Base-by-base conservation (phyloP, 768 basidiomycete species). In the Termitomyces sp. region DNA sequence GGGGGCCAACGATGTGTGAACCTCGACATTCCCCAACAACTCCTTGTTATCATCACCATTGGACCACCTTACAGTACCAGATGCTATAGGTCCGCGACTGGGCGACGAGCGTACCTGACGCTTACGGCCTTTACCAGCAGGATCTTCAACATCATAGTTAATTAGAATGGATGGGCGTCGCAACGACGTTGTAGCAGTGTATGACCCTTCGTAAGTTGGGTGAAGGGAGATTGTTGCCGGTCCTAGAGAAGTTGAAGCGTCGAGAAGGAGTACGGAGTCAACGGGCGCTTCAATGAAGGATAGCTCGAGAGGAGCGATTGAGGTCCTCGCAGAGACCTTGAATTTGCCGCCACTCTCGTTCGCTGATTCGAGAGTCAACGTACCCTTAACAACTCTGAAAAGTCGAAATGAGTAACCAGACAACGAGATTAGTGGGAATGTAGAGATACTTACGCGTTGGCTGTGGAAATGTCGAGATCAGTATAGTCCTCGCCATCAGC, bases 371-470 rank as follows among this genome's bases (percentile, higher is more conserved):
- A 67, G 63, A 6, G 30, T n/a, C 14, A 63, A 30, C 5, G 12
- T 34, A 7, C 48, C 53, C 30, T 39, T 54, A 30, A 66, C 56
- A 3, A 8, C 27, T 18, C 65, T 66, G 34, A 2, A 33, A 34
- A 37, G n/a, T 16, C 12, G 30, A 26, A 8, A 18, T 57, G 5
- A 48, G 36, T 32, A 34, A 39, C 37, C 36, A 51, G 24, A 26
- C 26, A 37, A 13, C 13, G 16, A 16, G 22, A 16, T 24, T 13
- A 5, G 0, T 3, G 10, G 16, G 18, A 10, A 22, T 6, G 18
- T 51, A 12, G 14, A 45, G 13, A 4, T 20, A 64, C 76, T 26
- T 64, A 82, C 83, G 73, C 75, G 53, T 83, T 79, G 13, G 61
- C 64, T 0, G 78, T 76, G 30, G 54, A 65, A 20, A 65, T 57